Evolutionary conservation across 2,329 filamentous ascomycete species (phyloP), one percentile per base, ranked within the genome.

Genomic region (Neonectria sp.): DNA sequence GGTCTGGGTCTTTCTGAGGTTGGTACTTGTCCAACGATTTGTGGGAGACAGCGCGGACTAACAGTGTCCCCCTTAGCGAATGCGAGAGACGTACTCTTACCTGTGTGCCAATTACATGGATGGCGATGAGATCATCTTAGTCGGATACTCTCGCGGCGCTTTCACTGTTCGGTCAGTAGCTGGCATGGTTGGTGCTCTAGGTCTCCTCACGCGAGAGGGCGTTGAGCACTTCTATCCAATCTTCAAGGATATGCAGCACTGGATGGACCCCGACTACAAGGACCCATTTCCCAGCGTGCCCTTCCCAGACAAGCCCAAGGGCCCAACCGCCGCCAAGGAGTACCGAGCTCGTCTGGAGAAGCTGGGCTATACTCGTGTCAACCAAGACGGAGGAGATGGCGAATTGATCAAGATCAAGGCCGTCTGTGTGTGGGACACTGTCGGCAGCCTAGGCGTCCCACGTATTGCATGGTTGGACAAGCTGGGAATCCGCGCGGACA

Each of bases 81-180:
- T 92, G 60, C 85, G 88, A 13, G 89, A 91, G 75, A 87, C 88
- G 2, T 92, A 92, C 73, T 83, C 86, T 5, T 91, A 90, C 73
- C 80, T 91, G 2, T 90, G 88, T 61, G 85, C 86, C 71, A 91
- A 91, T 78, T 91, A 90, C 72, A 82, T 83, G 60, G 83, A 85
- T 60, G 87, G 87, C 3, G 88, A 90, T 68, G 85, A 89, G 68
- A 88, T 90, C 55, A 78, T 88, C 53, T 81, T 89, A 31, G 77
- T 89, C 31, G 88, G 88, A 3, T 90, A 88, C 80, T 89, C 87
- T 1, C 83, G 88, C 15, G 88, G 88, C 4, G 88, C 88, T 5
- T 90, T 89, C 71, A 90, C 87, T 0, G 87, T 84, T 3, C 82
- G 87, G n/a, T 88, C 86, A 4, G 83, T 89, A 5, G 86, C 86